Evolutionary conservation across 2,329 filamentous ascomycete species (phyloP).

Genomic region (Drechslerella stenobrocha): DNA sequence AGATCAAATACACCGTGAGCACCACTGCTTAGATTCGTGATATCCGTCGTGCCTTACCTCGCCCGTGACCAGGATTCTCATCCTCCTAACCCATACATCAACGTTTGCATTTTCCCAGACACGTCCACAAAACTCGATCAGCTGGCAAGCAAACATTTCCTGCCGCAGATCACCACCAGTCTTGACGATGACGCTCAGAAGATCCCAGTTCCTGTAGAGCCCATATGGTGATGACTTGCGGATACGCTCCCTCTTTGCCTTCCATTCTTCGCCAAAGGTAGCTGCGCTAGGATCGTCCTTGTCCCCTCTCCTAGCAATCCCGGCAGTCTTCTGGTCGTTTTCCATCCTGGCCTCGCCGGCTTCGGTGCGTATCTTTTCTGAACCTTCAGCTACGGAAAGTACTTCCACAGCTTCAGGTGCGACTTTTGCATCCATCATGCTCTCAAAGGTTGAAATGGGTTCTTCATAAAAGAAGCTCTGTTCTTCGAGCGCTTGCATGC

Average conservation of each 20-base stretch:
- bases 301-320: constrained; percentile 77
- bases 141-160: constrained; percentile 83
- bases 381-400: constrained; percentile 59
- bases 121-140: constrained; percentile 78
- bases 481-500: constrained; percentile 85
- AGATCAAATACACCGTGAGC: constrained; percentile 26
- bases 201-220: constrained; percentile 88
- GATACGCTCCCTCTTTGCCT: constrained; percentile 79
- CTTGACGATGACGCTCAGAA: constrained; percentile 84
- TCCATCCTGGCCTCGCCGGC: constrained; percentile 83
- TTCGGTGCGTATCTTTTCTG: constrained; percentile 65
- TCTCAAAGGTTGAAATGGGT: constrained; percentile 74
- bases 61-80: constrained; percentile 83
- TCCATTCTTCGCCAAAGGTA: constrained; percentile 85
- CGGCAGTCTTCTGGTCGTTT: constrained; percentile 84
- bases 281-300: constrained; percentile 83
- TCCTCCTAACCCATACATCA: constrained; percentile 83
- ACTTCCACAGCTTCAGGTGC: constrained; percentile 60
- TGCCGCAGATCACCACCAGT: constrained; percentile 80
- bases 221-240: constrained; percentile 81
- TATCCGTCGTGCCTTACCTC: constrained; percentile 58
- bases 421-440: constrained; percentile 74
- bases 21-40: constrained; percentile 7
- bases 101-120: constrained; percentile 76
- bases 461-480: constrained; percentile 75